Evolutionary conservation across 148 eudicot genomes (phyloP), one percentile per base, ranked within the genome.

Genomic region (Chenopodium berlandieri): DNA sequence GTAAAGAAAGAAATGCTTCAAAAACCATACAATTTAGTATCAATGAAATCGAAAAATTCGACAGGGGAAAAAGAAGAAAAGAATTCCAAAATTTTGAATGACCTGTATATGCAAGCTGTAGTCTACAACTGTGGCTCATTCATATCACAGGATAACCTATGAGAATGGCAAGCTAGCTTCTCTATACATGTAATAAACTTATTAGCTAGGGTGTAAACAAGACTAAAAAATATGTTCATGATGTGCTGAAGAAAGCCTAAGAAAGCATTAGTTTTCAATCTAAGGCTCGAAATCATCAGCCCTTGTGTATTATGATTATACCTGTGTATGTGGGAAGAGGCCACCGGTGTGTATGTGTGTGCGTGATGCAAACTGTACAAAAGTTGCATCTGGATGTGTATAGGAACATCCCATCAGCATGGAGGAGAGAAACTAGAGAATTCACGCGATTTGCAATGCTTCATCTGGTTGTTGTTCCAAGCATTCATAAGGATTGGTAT

Each of bases 401-500:
- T 47, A 23, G 52, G 75, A 73, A 81, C 71, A 68, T 65, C 50
- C 79, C 81, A 84, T 84, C 80, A 63, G 83, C 69, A 71, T 84
- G 80, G 63, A 69, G 37, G 79, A 54, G 30, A 40, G 75, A 71
- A 52, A 71, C 16, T 71, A 71, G 7, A 71, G 48, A 17, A 27
- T 48, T 86, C 88, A 86, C 60, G 82, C 86, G 19, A 58, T 44
- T 65, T 84, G 86, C 56, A 81, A 78, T 74, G 88, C 82, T 50
- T 83, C 81, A 44, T 86, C 69, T 71, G 87, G 71, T 66, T 79
- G 82, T 68, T 82, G 80, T 73, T 83, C 78, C 13, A 86, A 75
- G 80, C 91, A 89, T 56, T 89, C 91, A 60, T 86, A 83, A 17
- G 91, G 91, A 75, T 89, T 89, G 75, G 90, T 60, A 75, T 84